Evolutionary conservation across 306 rosid species (phyloP).

Genomic region (Cercis canadensis): DNA sequence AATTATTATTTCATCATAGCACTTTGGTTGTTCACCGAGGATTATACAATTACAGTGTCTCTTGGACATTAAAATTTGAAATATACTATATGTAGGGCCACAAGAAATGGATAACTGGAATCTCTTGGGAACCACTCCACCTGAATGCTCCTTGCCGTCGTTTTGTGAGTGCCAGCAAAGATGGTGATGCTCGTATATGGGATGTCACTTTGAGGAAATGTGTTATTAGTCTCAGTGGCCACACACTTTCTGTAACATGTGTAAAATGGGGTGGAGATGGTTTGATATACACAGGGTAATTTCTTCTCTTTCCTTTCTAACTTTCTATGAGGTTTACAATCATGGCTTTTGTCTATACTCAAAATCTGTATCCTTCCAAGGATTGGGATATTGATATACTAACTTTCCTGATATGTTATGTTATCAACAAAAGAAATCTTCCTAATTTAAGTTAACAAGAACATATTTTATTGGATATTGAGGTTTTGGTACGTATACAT

Average conservation of each 20-base stretch:
- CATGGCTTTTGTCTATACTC: conserved; percentile 2
- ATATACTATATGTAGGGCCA: conserved; percentile 67
- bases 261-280: conserved; percentile 99
- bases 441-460: too few species aligned
- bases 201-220: conserved; percentile 70
- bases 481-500: conserved; percentile 7
- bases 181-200: conserved; percentile 99
- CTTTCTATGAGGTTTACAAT: conserved; percentile 9
- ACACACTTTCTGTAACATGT: conserved; percentile 87
- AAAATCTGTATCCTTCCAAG: too few species aligned
- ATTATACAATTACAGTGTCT: conserved; percentile 8
- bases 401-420: too few species aligned
- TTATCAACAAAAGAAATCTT: too few species aligned
- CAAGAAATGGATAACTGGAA: conserved; percentile 94
- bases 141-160: conserved; percentile 86
- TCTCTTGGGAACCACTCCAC: conserved; percentile 98
- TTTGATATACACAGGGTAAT: conserved; percentile 88
- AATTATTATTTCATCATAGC: background rate
- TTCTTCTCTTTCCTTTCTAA: conserved; percentile 4
- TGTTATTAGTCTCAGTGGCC: conserved; percentile 79
- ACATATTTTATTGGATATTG: too few species aligned
- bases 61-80: conserved; percentile 13
- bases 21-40: conserved; percentile 14
- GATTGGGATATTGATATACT: too few species aligned
- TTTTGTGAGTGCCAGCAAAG: conserved; percentile 96